phyloP scores from a whole-genome alignment of 768 basidiomycete species.

The Roridomyces roridus region DNA sequence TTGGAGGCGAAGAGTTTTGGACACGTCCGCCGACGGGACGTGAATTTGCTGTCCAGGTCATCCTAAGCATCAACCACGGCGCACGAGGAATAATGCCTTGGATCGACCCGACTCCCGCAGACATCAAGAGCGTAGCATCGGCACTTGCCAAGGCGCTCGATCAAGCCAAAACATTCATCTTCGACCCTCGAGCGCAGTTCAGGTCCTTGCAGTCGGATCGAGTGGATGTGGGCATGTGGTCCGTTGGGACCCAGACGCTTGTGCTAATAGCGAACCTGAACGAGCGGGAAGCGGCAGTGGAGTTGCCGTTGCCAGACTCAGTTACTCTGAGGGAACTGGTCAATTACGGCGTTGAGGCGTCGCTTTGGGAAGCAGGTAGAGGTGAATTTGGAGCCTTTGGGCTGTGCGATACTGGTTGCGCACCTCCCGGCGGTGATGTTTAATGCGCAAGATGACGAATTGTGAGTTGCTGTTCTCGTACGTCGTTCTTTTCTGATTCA shows the following conservation, averaged over 20 bases:
- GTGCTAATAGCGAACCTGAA: slow-evolving; percentile 41
- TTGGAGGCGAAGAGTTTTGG: slow-evolving; percentile 57
- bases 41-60: slow-evolving; percentile 55
- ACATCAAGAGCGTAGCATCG: slow-evolving; percentile 43
- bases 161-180: slow-evolving; percentile 34
- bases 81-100: slow-evolving; percentile 47
- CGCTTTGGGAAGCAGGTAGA: neutral
- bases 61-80: slow-evolving; percentile 59
- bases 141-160: slow-evolving; percentile 36
- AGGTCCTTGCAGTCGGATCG: slow-evolving; percentile 22
- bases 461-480: slow-evolving; percentile 1
- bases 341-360: slow-evolving; percentile 8
- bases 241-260: slow-evolving; percentile 34
- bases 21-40: slow-evolving; percentile 51
- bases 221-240: slow-evolving; percentile 42
- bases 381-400: slow-evolving; percentile 17
- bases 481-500: no score
- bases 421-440: neutral
- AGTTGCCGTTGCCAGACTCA: slow-evolving; percentile 3
- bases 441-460: slow-evolving; percentile 4
- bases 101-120: slow-evolving; percentile 46
- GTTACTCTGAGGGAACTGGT: slow-evolving; percentile 9
- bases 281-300: slow-evolving; percentile 21
- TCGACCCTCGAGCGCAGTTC: slow-evolving; percentile 33
- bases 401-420: slow-evolving; percentile 12